Conservation (phyloP, 2,329 filamentous ascomycete species). For the Cadophora gregata region DNA sequence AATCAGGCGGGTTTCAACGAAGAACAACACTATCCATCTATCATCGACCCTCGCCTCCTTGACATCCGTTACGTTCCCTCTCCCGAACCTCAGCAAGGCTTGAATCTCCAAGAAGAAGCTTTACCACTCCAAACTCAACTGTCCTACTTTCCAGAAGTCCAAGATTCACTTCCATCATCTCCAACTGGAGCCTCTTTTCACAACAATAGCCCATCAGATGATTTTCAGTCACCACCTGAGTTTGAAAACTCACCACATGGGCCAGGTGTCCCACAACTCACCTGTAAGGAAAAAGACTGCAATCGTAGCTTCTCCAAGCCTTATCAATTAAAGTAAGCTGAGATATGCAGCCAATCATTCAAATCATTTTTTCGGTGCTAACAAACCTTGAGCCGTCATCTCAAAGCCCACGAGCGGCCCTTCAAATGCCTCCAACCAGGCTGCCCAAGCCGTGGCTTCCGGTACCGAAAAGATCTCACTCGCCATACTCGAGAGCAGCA, state of each 20-base stretch:
- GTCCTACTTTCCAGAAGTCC: neutral
- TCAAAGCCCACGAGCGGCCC: neutral
- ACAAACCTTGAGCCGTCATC: neutral
- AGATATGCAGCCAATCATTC: neutral
- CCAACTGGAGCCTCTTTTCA: neutral
- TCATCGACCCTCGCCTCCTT: slow-evolving; percentile 10
- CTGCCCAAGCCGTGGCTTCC: slow-evolving; percentile 1
- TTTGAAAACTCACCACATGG: neutral
- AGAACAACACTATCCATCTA: neutral
- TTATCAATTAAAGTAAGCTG: neutral
- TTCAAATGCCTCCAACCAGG: neutral
- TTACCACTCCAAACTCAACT: neutral
- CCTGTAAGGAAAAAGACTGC: neutral
- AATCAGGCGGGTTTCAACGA: neutral
- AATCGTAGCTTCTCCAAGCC: slow-evolving; percentile 2
- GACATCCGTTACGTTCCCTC: neutral
- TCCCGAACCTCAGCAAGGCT: slow-evolving; percentile 8
- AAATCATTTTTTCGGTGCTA: neutral
- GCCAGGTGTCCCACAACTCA: neutral
- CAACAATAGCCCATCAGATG: neutral
- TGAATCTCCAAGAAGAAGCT: neutral
- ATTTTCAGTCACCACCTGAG: slow-evolving; percentile 1
- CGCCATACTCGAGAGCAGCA: neutral
- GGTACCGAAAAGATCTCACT: neutral
- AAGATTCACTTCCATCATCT: neutral